phyloP scores from a whole-genome alignment of 305 asterid genomes.

The Caryopteris hybrid region DNA sequence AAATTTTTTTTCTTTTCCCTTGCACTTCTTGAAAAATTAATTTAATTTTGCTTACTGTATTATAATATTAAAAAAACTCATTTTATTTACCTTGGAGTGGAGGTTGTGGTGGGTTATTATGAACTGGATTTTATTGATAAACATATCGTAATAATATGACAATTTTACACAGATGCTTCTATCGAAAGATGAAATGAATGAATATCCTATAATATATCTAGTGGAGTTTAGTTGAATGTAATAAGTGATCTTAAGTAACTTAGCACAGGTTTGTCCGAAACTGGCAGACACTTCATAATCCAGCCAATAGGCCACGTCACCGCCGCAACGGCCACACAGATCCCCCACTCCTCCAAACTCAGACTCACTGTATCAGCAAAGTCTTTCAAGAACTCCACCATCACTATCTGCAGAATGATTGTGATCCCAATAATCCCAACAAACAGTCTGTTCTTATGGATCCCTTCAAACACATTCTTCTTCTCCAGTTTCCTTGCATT shows the following conservation, averaged over 20 bases:
- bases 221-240: neutral
- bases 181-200: too few relatives aligned
- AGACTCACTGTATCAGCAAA: constrained; percentile 40
- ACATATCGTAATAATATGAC: too few relatives aligned
- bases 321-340: constrained; percentile 37
- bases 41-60: too few relatives aligned
- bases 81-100: too few relatives aligned
- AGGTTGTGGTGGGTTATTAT: too few relatives aligned
- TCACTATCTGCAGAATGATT: constrained; percentile 33
- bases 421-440: constrained; percentile 35
- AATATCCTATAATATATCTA: too few relatives aligned
- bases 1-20: too few relatives aligned
- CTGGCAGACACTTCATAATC: constrained; percentile 44
- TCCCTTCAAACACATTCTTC: constrained; percentile 44
- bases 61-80: too few relatives aligned
- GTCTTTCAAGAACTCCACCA: constrained; percentile 41
- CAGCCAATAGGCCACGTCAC: constrained; percentile 47
- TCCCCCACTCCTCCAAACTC: constrained; percentile 35
- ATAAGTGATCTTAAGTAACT: constrained; percentile 11
- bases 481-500: constrained; percentile 41
- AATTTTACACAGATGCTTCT: too few relatives aligned
- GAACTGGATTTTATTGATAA: too few relatives aligned
- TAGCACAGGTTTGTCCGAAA: constrained; percentile 26
- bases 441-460: constrained; percentile 30
- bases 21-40: too few relatives aligned